Conservation (phyloP, 768 basidiomycete species). For the Trametes elegans region DNA sequence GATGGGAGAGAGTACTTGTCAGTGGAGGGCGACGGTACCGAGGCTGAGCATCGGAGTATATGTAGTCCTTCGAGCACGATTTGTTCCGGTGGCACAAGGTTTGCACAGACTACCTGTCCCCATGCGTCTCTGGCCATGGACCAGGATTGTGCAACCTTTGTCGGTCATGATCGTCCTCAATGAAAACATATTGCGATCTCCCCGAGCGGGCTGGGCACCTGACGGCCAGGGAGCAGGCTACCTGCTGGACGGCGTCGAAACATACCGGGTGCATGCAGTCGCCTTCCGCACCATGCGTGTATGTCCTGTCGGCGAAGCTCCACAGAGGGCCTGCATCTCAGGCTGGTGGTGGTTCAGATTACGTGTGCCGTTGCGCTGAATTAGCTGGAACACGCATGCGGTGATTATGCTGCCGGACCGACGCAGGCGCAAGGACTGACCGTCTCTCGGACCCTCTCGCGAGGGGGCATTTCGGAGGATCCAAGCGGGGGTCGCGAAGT, state of each 20-base stretch:
- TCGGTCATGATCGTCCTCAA: slow-evolving; percentile 9
- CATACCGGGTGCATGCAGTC: not conserved
- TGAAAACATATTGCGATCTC: not conserved
- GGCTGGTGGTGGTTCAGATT: not conserved
- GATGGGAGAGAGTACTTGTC: not conserved
- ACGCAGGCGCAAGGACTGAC: too few species aligned
- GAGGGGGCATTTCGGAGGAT: not conserved
- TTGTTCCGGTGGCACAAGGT: not conserved
- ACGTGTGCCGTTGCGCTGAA: not conserved
- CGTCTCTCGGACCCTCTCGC: not conserved
- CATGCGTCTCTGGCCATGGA: slow-evolving; percentile 1
- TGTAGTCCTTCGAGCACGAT: not conserved
- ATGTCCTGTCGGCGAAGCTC: not conserved
- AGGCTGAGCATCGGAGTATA: not conserved
- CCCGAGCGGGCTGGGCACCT: not conserved
- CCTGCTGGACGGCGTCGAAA: not conserved
- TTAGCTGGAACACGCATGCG: not conserved
- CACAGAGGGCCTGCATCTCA: not conserved
- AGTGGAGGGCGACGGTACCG: not conserved
- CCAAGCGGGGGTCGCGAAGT: too few species aligned
- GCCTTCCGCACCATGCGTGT: not conserved
- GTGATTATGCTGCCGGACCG: slow-evolving; percentile 6
- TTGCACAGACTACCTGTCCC: not conserved
- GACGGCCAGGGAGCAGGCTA: not conserved
- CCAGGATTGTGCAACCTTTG: not conserved